Base-by-base conservation (phyloP, 1,284 basidiomycete genomes). In the Pyrrhoderma noxium region DNA sequence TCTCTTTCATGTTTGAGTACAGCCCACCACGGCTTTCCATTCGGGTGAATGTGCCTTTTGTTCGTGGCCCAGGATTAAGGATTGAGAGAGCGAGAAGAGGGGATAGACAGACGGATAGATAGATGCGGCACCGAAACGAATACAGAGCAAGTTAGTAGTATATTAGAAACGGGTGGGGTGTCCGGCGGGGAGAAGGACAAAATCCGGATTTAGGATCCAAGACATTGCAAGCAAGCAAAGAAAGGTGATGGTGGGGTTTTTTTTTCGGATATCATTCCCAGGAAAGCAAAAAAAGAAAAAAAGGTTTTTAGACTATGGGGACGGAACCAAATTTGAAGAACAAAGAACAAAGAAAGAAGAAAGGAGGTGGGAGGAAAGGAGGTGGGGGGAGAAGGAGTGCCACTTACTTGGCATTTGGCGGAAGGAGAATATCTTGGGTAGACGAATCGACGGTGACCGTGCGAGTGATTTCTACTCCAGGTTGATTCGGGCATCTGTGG, bases 381-480 rank as follows among this genome's bases (percentile, higher is more conserved):
- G 27, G 27, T 31, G 27, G 27, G 7, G 11, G 16, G 16, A 37
- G 16, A 37, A 37, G 11, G 35, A 37, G 11, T 37, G 11, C 9
- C 40, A 31, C 70, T 51, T 55, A 79, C 80, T 67, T 72, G 38
- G 69, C 53, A 41, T 68, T 61, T 34, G 67, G 53, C 47, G 81
- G 79, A 46, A 87, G 62, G 52, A 74, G 70, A 3, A 88, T 72
- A 60, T 79, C 75, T 2, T 85, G 86, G n/a, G 82, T 84, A 38
- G 66, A 62, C 38, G 70, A 57, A 58, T 87, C 71, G 43, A 85
- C 65, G n/a, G 72, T 66, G 22, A 78, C 69, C 31, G 73, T 67
- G 52, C 72, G 74, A 7, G 86, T 89, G 44, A 89, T 73, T 66
- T 89, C 86, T 21, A 84, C 69, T n/a, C 81, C 79, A 48, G 85